Base-by-base conservation (phyloP, 192 early-diverging fungal genomes). In the Coemansia sp. region DNA sequence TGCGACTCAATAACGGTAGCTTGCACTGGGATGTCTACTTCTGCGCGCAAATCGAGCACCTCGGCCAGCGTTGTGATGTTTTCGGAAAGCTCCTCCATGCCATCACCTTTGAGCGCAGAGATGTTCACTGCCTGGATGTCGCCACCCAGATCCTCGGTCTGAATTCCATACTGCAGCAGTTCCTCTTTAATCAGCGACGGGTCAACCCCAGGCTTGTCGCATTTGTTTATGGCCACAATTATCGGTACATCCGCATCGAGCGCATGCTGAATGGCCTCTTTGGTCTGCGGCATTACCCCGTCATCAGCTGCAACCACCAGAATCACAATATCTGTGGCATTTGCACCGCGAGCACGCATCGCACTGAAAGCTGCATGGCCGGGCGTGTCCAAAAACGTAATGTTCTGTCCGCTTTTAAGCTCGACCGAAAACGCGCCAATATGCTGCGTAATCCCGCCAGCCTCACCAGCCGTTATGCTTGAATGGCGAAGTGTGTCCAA, bases 291-390 rank as follows among this genome's bases (percentile, higher is more conserved):
- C 96, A 96, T 98, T 21, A 98, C 88, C 5, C 96, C 96, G 69
- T 96, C 96, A 62, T 96, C 96, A 8, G 93, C 96, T 4, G 93
- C 93, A 0, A 98, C 96, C 0, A 98, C 93, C n/a, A 98, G 76
- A 4, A 98, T 87, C 6, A 94, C 90, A 53, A 98, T 94, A 63
- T 98, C 96, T 0, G 96, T 98, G 11, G 87, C 87, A 40, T 91
- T 79, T 16, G 96, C 93, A 18, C 96, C 96, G 41, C 96, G 85
- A n/a, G 82, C 83, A 11, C 96, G 81, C 96, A 98, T 98, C 7
- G 89, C 87, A 18, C 87, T 87, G 58, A 96, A 98, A 18, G 93
- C 96, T 0, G 93, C 92, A 54, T 98, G 96, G 10, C 96, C 96
- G 9, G 96, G 96, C 7, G 96, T 98, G 58, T 98, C 96, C 60